These are phyloP conservation scores for Draba incana DNA, from an alignment of 345 rosid species.

Conservation along the genomic window DNA sequence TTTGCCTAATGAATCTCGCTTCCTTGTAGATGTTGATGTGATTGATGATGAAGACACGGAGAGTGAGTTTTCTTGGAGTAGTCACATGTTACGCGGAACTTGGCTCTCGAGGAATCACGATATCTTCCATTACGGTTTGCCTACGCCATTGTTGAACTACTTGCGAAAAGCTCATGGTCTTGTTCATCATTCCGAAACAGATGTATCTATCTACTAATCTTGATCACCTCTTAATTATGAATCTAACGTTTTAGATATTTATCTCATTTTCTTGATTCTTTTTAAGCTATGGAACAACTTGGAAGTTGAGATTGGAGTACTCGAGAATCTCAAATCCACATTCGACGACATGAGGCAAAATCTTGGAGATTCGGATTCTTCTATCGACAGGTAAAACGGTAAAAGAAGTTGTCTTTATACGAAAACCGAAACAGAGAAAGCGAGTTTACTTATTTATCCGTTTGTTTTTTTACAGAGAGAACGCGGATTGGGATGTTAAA, in stretches of 20 bases:
- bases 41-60: slow-evolving; percentile 50
- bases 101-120: slow-evolving; percentile 74
- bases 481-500: slow-evolving; percentile 62
- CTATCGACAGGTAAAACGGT: slow-evolving; percentile 48
- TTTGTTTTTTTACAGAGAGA: slow-evolving; percentile 51
- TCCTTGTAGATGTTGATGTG: slow-evolving; percentile 68
- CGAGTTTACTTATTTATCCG: not conserved
- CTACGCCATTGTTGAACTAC: slow-evolving; percentile 67
- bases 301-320: slow-evolving; percentile 66
- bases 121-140: slow-evolving; percentile 82
- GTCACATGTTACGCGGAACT: slow-evolving; percentile 94
- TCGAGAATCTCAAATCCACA: slow-evolving; percentile 58
- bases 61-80: slow-evolving; percentile 48
- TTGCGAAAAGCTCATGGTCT: slow-evolving; percentile 66
- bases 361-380: slow-evolving; percentile 53
- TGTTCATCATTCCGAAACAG: slow-evolving; percentile 42
- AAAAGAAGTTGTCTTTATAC: not conserved
- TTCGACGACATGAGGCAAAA: slow-evolving; percentile 68
- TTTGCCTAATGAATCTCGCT: slow-evolving; percentile 20
- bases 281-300: slow-evolving; percentile 55
- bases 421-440: slow-evolving; percentile 1
- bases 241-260: not conserved
- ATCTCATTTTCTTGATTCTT: slow-evolving; percentile 11
- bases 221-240: slow-evolving; percentile 6
- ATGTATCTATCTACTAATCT: slow-evolving; percentile 32